These are phyloP conservation scores for Cucurbita ficifolia DNA, from an alignment of 306 rosid genomes.

Conservation along the genomic window DNA sequence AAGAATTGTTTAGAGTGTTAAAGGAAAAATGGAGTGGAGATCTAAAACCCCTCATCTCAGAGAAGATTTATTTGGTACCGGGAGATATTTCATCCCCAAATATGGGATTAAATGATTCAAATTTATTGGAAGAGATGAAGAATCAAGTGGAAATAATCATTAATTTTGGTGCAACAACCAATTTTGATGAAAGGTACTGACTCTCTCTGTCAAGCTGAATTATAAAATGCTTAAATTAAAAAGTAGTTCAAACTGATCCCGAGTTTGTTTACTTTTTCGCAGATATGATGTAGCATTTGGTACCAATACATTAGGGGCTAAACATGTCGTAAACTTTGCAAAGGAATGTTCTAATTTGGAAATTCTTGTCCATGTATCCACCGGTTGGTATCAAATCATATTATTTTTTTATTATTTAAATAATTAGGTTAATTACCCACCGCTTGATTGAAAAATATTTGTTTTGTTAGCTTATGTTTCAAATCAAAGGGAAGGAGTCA, in stretches of 20 bases:
- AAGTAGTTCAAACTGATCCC: no score
- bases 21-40: slow-evolving; percentile 44
- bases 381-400: slow-evolving; percentile 27
- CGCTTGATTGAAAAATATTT: no score
- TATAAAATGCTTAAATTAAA: no score
- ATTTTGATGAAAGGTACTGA: slow-evolving; percentile 56
- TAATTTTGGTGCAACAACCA: slow-evolving; percentile 69
- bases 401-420: no score
- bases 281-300: slow-evolving; percentile 51
- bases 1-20: slow-evolving; percentile 46
- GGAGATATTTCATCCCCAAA: slow-evolving; percentile 44
- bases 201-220: no score
- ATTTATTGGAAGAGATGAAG: slow-evolving; percentile 30
- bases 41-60: slow-evolving; percentile 23
- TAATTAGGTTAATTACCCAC: no score
- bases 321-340: slow-evolving; percentile 45
- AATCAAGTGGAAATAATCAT: slow-evolving; percentile 39
- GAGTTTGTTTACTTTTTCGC: no score
- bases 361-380: slow-evolving; percentile 62
- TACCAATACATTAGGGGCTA: slow-evolving; percentile 51
- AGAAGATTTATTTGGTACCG: slow-evolving; percentile 41
- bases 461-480: slow-evolving; percentile 44
- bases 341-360: slow-evolving; percentile 33
- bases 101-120: slow-evolving; percentile 36
- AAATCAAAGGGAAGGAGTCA: slow-evolving; percentile 50